Base-by-base conservation (phyloP, 768 basidiomycete species). In the Strobilomyces confusus region DNA sequence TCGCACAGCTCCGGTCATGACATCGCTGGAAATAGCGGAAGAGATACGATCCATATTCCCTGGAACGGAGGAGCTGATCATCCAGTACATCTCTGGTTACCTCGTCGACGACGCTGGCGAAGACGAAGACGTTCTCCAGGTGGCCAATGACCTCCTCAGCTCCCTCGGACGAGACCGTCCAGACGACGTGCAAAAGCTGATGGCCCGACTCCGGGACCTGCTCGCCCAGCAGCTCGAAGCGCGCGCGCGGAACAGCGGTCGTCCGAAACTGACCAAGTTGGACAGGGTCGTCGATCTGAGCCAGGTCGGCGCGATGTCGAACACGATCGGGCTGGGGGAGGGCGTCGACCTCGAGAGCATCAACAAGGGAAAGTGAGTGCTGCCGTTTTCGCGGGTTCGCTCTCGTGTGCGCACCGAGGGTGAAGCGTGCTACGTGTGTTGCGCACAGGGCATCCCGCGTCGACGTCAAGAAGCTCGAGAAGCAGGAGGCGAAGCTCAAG, bases 401-500 rank as follows among this genome's bases (percentile, higher is more conserved):
- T 20, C 20, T 23, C 34, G 34, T 52, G 56, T 46, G 41, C 45
- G 41, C 43, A 33, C 7, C 37, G 42, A 34, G 44, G 33, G 36
- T 14, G 38, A 9, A 22, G 36, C 9, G 22, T 25, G 58, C 45
- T 51, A 49, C 43, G 9, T 48, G 43, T 47, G 50, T 55, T 56
- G 55, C 60, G 47, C 64, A 52, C 57, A 91, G 93, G 72, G 90
- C 89, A 32, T 92, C 91, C 34, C 85, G 88, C 26, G 93, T 97
- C 44, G 93, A 97, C 73, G 81, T 97, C 55, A 95, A 94, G 72
- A 95, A 95, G 64, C 82, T 97, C 9, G 93, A 95, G 73, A 95
- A 97, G 71, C 90, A 93, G 62, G 97, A 99, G 71, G 92, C 93
- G 1, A 99, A 99, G 69, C 83, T 98, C 61, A 87, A 86, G 77